Conservation (phyloP, 148 eudicot species). For the Arctostaphylos glauca region DNA sequence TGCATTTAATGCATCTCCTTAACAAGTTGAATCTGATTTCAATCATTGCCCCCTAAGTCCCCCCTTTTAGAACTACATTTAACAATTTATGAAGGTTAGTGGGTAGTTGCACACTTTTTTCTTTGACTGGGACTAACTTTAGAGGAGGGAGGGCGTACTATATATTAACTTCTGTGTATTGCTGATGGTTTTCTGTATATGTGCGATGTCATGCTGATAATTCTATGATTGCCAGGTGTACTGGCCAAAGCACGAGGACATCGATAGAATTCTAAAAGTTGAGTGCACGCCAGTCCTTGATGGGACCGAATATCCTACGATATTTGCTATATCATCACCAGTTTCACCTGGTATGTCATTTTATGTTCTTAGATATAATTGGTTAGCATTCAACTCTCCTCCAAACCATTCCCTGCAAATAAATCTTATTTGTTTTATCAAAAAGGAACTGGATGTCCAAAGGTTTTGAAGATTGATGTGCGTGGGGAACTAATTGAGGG, state of each 20-base stretch:
- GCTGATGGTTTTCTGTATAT: neutral
- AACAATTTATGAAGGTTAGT: neutral
- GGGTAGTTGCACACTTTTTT: too few species aligned
- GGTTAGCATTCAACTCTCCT: conserved; percentile 2
- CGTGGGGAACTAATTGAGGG: conserved; percentile 88
- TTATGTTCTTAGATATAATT: neutral
- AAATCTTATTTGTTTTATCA: conserved; percentile 21
- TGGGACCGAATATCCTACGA: conserved; percentile 64
- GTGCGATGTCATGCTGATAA: conserved; percentile 1
- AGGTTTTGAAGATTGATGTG: conserved; percentile 86
- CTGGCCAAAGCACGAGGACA: conserved; percentile 67
- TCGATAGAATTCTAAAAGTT: conserved; percentile 74
- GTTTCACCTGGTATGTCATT: conserved; percentile 74
- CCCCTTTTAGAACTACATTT: neutral
- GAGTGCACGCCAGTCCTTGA: conserved; percentile 78
- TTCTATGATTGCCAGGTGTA: conserved; percentile 53
- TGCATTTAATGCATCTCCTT: neutral
- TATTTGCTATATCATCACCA: conserved; percentile 84
- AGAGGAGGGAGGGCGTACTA: neutral
- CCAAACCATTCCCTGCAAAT: neutral
- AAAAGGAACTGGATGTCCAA: conserved; percentile 90
- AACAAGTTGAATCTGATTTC: neutral
- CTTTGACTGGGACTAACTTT: neutral
- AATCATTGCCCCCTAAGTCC: neutral
- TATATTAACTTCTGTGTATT: neutral